Evolutionary conservation across 805 yeast species (phyloP).

Genomic region (Yueomyces sp.): DNA sequence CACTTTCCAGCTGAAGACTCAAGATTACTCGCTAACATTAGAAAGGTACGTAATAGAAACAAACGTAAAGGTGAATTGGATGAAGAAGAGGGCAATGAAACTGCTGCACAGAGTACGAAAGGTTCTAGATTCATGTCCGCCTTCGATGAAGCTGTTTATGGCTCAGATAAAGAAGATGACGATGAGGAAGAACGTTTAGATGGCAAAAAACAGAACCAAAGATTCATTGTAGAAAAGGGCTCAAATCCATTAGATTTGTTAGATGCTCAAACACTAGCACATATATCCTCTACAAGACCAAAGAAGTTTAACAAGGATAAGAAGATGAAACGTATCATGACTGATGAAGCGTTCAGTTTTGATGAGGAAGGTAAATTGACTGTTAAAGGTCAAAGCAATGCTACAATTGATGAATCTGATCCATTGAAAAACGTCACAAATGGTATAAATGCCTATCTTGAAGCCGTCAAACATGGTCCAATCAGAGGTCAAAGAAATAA

Average conservation of each 20-base stretch:
- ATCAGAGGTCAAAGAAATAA: conserved; percentile 86
- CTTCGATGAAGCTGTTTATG: conserved; percentile 84
- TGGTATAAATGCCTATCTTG: conserved; percentile 85
- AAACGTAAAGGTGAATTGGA: conserved; percentile 41
- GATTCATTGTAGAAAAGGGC: conserved; percentile 60
- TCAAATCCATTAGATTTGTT: conserved; percentile 82
- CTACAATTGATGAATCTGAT: conserved; percentile 29
- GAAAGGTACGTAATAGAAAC: conserved; percentile 74
- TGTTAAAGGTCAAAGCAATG: conserved; percentile 22
- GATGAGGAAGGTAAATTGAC: conserved; percentile 25
- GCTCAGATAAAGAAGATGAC: conserved; percentile 49
- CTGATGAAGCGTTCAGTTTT: conserved; percentile 20
- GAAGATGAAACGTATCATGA: conserved; percentile 8
- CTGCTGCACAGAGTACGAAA: conserved; percentile 14
- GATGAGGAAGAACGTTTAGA: conserved; percentile 27
- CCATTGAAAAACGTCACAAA: conserved; percentile 31
- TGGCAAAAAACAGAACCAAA: conserved; percentile 26
- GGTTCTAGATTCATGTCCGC: conserved; percentile 63
- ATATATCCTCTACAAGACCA: conserved; percentile 82
- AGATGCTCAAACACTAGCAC: conserved; percentile 73
- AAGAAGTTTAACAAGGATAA: conserved; percentile 35
- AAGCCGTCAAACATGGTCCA: conserved; percentile 88
- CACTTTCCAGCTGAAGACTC: conserved; percentile 84
- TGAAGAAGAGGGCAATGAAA: conserved; percentile 19
- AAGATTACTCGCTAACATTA: conserved; percentile 72